Base-by-base conservation (phyloP, 192 early-diverging fungal genomes). In the Coemansia aciculifera region DNA sequence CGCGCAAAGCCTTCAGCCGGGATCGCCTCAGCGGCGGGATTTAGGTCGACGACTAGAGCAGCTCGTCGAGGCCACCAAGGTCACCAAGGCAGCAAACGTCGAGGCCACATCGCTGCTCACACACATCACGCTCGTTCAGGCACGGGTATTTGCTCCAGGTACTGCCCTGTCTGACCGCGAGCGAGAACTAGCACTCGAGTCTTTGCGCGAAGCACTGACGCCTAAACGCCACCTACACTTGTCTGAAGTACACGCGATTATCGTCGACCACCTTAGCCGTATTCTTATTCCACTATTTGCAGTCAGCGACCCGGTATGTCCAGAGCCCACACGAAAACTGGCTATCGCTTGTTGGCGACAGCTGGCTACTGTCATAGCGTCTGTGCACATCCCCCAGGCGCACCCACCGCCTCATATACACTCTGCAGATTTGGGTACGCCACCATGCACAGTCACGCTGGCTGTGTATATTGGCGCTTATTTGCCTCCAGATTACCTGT, bases 331-430 rank as follows among this genome's bases (percentile, higher is more conserved):
- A 0, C 68, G 67, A 0, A 8, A 54, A 17, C 27, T 71, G 77
- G 77, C 77, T 1, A 61, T 79, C 9, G 37, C 51, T n/a, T 71
- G 72, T 43, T 80, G 78, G 78, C 68, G 66, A 7, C 65, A 54
- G 49, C 21, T 80, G 24, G 63, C 44, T 5, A 43, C 19, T 11
- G 37, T 3, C 7, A 13, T 71, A 0, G 38, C 24, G 1, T 54
- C 77, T 6, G 77, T 79, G 19, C 38, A 68, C 43, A 63, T 79
- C 4, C 72, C 77, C 11, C 38, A 42, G 54, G 59, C 61, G 2
- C 72, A 64, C 21, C 69, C 43, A 37, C 19, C 17, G 17, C 42
- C 24, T 23, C 17, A 9, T 19, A 51, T 19, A 31, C 23, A 6
- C 23, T 34, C 49, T 39, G 12, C 31, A 0, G 15, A 11, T 15